A percentile compares a stretch with the other conserved stretches of the same genome.
phyloP scores from a whole-genome alignment of 2,329 filamentous ascomycete genomes.

The Calonectria ilicicola region DNA sequence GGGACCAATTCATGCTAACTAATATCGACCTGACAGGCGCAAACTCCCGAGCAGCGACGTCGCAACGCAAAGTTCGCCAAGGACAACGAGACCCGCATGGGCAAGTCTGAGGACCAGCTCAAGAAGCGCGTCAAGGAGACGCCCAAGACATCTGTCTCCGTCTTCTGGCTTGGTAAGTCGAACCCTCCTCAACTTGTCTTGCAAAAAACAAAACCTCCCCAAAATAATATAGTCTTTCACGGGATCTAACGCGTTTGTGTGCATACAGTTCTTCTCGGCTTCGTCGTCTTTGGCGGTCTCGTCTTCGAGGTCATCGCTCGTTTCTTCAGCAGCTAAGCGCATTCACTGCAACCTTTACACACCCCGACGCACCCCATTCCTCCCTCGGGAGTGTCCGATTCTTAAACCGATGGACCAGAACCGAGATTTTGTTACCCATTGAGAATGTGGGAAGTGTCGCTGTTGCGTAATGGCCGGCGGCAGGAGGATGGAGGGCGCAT shows the following conservation, averaged over 20 bases:
- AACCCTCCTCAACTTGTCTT: background rate
- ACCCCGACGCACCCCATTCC: slow-evolving; percentile 16
- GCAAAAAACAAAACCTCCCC: background rate
- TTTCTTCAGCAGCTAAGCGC: slow-evolving; percentile 56
- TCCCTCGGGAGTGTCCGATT: slow-evolving; percentile 19
- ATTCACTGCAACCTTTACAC: slow-evolving; percentile 14
- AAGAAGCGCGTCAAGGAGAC: slow-evolving; percentile 70
- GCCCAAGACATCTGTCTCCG: slow-evolving; percentile 71
- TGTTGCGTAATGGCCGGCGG: slow-evolving; percentile 4
- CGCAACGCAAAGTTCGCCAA: slow-evolving; percentile 84
- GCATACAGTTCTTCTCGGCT: slow-evolving; percentile 65
- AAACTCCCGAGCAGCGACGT: slow-evolving; percentile 86
- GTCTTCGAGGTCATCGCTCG: slow-evolving; percentile 69
- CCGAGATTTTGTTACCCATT: slow-evolving; percentile 13
- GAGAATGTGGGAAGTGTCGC: slow-evolving; percentile 10
- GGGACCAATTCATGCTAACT: slow-evolving; percentile 30
- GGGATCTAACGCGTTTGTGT: slow-evolving; percentile 19
- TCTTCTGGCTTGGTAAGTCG: slow-evolving; percentile 70
- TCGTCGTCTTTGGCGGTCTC: slow-evolving; percentile 71
- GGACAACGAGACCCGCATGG: slow-evolving; percentile 78
- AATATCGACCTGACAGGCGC: slow-evolving; percentile 66
- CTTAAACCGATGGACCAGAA: slow-evolving; percentile 7
- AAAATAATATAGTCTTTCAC: too few relatives aligned
- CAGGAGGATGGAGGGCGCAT: slow-evolving; percentile 21
- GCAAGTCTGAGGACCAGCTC: slow-evolving; percentile 75